These are phyloP conservation scores for Rosa lucieae DNA, from an alignment of 306 rosid genomes.

Conservation along the genomic window DNA sequence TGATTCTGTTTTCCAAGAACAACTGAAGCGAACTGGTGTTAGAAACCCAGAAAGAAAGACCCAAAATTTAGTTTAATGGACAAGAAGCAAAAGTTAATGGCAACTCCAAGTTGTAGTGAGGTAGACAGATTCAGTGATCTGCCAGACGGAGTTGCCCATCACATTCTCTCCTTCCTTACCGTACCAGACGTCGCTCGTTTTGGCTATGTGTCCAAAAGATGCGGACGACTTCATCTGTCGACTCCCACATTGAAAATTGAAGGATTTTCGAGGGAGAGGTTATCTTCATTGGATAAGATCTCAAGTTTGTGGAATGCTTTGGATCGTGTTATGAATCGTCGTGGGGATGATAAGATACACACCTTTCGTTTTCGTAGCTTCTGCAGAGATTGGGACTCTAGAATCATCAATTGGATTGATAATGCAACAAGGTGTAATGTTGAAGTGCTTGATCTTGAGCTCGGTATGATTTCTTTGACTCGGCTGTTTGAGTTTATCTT, in stretches of 20 bases:
- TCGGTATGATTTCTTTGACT: too few species aligned
- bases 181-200: neutral
- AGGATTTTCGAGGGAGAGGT: neutral
- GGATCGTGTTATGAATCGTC: neutral
- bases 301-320: neutral
- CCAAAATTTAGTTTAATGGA: neutral
- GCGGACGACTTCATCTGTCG: neutral
- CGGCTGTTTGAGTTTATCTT: too few species aligned
- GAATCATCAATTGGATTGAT: too few species aligned
- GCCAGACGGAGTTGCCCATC: neutral
- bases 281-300: neutral
- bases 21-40: too few species aligned
- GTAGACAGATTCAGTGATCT: neutral
- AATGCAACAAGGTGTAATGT: too few species aligned
- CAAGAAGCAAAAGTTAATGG: neutral
- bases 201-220: neutral
- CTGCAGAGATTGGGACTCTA: accelerated
- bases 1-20: too few species aligned
- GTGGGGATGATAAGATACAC: neutral
- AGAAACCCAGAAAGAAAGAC: neutral
- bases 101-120: neutral
- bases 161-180: neutral
- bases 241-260: neutral
- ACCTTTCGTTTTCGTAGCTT: too few species aligned
- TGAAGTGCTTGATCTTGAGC: too few species aligned